Percentiles rank a stretch among this genome's conserved stretches.
Evolutionary conservation across 179 eudicot species (phyloP).

Genomic region (Pouteria campechiana): DNA sequence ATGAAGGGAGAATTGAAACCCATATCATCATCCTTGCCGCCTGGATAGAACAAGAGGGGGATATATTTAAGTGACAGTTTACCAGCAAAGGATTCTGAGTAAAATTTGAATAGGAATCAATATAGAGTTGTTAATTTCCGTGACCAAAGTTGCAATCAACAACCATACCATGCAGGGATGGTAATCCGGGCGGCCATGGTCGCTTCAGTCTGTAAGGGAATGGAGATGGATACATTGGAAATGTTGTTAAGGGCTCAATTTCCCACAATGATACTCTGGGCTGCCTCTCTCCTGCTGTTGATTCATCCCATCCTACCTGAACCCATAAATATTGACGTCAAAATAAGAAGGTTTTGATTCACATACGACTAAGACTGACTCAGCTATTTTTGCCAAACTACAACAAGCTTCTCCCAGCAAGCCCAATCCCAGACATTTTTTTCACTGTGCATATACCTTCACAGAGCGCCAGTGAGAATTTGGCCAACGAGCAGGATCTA

Average conservation of each 20-base stretch:
- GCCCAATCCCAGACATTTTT: background rate
- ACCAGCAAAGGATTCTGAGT: background rate
- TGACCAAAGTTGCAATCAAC: background rate
- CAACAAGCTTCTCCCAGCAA: background rate
- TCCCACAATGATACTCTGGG: conserved; percentile 39
- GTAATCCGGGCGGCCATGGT: conserved; percentile 32
- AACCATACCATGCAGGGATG: conserved; percentile 19
- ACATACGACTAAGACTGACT: background rate
- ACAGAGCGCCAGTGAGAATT: conserved; percentile 80
- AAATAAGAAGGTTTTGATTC: background rate
- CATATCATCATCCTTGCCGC: conserved; percentile 29
- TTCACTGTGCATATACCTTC: conserved; percentile 34
- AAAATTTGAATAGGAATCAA: background rate
- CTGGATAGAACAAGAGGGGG: conserved; percentile 1
- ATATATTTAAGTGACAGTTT: background rate
- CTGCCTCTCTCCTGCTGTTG: conserved; percentile 40
- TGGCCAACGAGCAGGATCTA: conserved; percentile 62
- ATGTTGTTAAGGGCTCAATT: conserved; percentile 38
- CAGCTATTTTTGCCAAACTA: background rate
- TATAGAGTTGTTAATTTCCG: no score
- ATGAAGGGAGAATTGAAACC: conserved; percentile 24
- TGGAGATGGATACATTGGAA: conserved; percentile 42
- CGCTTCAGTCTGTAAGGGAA: conserved; percentile 31
- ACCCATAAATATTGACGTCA: no score
- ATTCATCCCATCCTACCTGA: conserved; percentile 45